Evolutionary conservation across 192 early-diverging fungal species (phyloP).

Genomic region (Coemansia sp.): DNA sequence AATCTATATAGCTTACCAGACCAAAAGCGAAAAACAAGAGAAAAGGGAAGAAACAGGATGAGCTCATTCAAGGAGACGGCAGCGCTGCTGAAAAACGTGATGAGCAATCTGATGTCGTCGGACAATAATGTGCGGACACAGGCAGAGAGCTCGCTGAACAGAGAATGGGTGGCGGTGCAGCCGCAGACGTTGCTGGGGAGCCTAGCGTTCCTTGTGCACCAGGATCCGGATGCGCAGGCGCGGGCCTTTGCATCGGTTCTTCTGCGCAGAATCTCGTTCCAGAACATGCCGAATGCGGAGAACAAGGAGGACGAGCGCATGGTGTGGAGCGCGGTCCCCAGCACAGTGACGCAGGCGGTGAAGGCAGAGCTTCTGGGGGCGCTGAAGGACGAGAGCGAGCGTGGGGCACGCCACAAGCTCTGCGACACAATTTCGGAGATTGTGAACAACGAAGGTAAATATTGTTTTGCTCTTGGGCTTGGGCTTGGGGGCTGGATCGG

Average conservation of each 20-base stretch:
- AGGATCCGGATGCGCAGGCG: conserved; percentile 55
- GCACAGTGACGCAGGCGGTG: conserved; percentile 62
- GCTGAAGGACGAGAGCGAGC: conserved; percentile 72
- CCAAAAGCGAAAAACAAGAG: conserved; percentile 2
- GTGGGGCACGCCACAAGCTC: conserved; percentile 83
- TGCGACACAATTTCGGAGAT: conserved; percentile 94
- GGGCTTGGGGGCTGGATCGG: neutral
- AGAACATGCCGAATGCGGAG: conserved; percentile 26
- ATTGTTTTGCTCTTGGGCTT: neutral
- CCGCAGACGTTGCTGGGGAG: conserved; percentile 61
- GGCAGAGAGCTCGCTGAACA: conserved; percentile 65
- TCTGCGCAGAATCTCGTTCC: conserved; percentile 67
- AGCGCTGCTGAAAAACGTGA: conserved; percentile 39
- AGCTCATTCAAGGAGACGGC: conserved; percentile 44
- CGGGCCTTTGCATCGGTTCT: conserved; percentile 70
- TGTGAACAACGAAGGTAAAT: conserved; percentile 60
- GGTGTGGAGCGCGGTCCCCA: conserved; percentile 76
- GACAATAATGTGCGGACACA: conserved; percentile 63
- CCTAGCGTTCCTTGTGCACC: conserved; percentile 58
- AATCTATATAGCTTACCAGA: neutral
- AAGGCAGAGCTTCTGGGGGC: conserved; percentile 78
- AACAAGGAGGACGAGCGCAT: conserved; percentile 56
- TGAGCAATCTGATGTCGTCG: conserved; percentile 54
- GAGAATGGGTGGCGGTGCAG: conserved; percentile 60
- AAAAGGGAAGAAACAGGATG: conserved; percentile 11